phyloP scores from a whole-genome alignment of 2,329 filamentous ascomycete genomes.

The Albophoma yamanashiensis region DNA sequence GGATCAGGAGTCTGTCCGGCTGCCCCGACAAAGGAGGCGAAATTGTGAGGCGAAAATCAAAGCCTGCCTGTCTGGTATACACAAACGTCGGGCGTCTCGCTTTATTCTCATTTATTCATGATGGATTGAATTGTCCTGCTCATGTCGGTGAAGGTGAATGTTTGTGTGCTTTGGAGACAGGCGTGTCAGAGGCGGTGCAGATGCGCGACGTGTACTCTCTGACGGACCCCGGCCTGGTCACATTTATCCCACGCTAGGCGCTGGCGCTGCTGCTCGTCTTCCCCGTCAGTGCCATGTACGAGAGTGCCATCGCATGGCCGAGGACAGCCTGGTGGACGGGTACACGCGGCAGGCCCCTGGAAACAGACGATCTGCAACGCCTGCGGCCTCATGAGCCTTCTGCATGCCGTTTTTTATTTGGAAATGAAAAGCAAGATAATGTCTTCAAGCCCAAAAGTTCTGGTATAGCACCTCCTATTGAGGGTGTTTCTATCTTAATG shows the following conservation, averaged over 20 bases:
- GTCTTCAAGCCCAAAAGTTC: neutral
- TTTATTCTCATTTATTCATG: too few species aligned
- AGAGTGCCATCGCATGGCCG: constrained; percentile 61
- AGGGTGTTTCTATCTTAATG: too few species aligned
- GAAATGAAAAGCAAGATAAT: neutral
- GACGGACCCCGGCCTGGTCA: constrained; percentile 72
- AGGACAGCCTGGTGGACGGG: constrained; percentile 53
- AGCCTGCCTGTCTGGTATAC: too few species aligned
- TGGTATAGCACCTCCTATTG: too few species aligned
- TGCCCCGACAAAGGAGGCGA: too few species aligned
- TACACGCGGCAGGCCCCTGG: constrained; percentile 67
- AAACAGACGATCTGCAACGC: constrained; percentile 90
- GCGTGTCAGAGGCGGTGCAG: constrained; percentile 61
- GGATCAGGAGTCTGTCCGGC: too few species aligned
- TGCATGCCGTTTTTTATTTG: constrained; percentile 40
- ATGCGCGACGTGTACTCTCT: constrained; percentile 92
- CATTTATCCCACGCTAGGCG: constrained; percentile 79
- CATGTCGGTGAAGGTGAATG: too few species aligned
- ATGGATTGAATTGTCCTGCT: too few species aligned
- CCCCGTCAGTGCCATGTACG: constrained; percentile 70
- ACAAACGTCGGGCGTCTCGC: too few species aligned
- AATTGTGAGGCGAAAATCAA: too few species aligned
- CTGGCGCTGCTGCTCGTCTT: constrained; percentile 88
- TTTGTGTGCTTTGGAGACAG: too few species aligned
- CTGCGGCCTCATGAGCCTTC: constrained; percentile 78